phyloP scores from a whole-genome alignment of 768 basidiomycete genomes.

The Pholiota molesta region DNA sequence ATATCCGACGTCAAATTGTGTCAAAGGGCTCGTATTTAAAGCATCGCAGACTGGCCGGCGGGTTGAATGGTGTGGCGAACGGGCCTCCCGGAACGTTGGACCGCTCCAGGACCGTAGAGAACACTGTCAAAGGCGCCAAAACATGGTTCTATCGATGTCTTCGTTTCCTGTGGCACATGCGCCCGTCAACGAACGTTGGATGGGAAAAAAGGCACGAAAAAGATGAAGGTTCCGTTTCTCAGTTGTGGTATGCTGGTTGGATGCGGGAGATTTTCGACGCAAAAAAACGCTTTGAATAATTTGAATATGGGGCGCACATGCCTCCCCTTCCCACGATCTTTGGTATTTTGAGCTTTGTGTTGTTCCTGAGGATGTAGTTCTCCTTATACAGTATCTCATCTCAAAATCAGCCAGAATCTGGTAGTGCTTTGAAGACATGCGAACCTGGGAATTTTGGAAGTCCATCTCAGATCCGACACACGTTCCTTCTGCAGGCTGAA shows the following conservation, averaged over 20 bases:
- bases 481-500: slow-evolving; percentile 5
- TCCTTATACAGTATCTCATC: not conserved
- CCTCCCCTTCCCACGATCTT: not conserved
- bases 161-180: not conserved
- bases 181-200: not conserved
- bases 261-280: too few relatives aligned
- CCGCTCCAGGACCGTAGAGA: not conserved
- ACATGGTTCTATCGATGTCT: not conserved
- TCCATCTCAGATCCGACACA: slow-evolving; percentile 4
- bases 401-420: not conserved
- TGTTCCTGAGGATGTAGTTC: not conserved
- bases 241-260: not conserved
- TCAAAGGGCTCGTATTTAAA: not conserved
- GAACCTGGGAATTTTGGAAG: not conserved
- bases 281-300: not conserved
- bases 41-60: not conserved
- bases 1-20: not conserved
- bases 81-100: not conserved
- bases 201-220: not conserved
- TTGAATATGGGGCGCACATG: not conserved
- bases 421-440: not conserved
- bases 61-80: not conserved
- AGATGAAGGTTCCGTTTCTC: not conserved
- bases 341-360: too few relatives aligned
- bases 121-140: not conserved